These are phyloP conservation scores for Cordyceps cateniannulata DNA, from an alignment of 2,329 filamentous ascomycete genomes.

Conservation along the genomic window DNA sequence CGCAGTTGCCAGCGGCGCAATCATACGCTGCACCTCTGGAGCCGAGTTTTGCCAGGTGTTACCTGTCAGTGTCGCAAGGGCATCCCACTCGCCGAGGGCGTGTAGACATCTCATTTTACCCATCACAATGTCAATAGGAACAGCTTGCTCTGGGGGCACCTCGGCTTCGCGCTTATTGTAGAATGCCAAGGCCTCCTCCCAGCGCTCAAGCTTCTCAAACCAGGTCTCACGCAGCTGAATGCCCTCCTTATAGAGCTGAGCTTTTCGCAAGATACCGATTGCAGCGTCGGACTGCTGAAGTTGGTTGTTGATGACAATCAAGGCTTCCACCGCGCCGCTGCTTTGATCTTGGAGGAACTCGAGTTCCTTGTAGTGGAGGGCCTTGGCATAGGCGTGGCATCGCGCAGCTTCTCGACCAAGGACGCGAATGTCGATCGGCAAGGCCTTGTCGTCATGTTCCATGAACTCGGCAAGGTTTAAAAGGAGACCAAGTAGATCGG, in stretches of 20 bases:
- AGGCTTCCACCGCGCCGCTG: slow-evolving; percentile 86
- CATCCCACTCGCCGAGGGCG: slow-evolving; percentile 95
- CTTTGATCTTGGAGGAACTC: slow-evolving; percentile 98
- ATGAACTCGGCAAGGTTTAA: slow-evolving; percentile 98
- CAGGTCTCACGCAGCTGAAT: slow-evolving; percentile 96
- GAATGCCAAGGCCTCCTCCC: slow-evolving; percentile 92
- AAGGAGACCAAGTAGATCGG: slow-evolving; percentile 87
- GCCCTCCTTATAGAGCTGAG: slow-evolving; percentile 85
- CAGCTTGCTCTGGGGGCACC: slow-evolving; percentile 47
- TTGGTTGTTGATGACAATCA: slow-evolving; percentile 99
- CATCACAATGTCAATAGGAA: slow-evolving; percentile 92
- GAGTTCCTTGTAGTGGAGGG: slow-evolving; percentile 95
- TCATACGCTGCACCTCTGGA: slow-evolving; percentile 79
- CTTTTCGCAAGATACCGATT: slow-evolving; percentile 94
- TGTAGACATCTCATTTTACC: slow-evolving; percentile 99
- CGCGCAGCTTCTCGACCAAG: slow-evolving; percentile 91
- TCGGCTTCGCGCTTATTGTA: slow-evolving; percentile 82
- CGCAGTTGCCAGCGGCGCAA: slow-evolving; percentile 88
- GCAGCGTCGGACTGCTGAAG: slow-evolving; percentile 97
- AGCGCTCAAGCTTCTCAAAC: slow-evolving; percentile 97
- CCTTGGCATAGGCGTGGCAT: slow-evolving; percentile 97
- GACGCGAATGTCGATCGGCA: slow-evolving; percentile 94
- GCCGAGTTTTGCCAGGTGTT: slow-evolving; percentile 91
- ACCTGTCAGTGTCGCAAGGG: slow-evolving; percentile 78
- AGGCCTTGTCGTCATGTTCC: slow-evolving; percentile 97